Evolutionary conservation across 345 rosid species (phyloP).

Genomic region (Camelina laxa): DNA sequence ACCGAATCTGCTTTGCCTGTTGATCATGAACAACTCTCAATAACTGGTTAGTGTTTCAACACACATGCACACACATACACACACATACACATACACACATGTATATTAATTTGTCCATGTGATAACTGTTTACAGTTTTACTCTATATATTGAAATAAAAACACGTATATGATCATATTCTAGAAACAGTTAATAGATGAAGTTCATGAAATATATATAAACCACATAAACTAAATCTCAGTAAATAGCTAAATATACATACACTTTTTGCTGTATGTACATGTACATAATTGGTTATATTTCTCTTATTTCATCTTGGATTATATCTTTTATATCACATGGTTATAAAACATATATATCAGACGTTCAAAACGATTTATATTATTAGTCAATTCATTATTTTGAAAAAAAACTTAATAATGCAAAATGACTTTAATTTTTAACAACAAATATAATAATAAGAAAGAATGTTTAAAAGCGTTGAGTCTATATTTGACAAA

Average conservation of each 20-base stretch:
- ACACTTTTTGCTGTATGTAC: neutral
- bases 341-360: neutral
- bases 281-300: neutral
- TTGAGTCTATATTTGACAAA: no score
- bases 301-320: neutral
- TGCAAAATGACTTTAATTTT: no score
- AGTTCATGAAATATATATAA: neutral
- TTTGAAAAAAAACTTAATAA: no score
- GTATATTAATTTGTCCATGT: neutral
- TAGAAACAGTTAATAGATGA: neutral
- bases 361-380: neutral
- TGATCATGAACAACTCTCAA: neutral
- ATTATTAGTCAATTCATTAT: neutral
- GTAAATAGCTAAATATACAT: neutral
- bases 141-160: neutral
- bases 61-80: neutral
- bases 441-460: no score
- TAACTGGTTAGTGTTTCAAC: constrained; percentile 21
- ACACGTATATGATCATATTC: neutral
- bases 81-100: neutral
- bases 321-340: neutral
- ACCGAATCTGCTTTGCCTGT: constrained; percentile 17
- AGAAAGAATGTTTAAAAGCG: no score
- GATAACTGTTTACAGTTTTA: neutral
- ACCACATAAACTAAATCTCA: neutral